These are phyloP conservation scores for Ceratobasidium sp. DNA, from an alignment of 1,284 basidiomycete species.

Conservation along the genomic window DNA sequence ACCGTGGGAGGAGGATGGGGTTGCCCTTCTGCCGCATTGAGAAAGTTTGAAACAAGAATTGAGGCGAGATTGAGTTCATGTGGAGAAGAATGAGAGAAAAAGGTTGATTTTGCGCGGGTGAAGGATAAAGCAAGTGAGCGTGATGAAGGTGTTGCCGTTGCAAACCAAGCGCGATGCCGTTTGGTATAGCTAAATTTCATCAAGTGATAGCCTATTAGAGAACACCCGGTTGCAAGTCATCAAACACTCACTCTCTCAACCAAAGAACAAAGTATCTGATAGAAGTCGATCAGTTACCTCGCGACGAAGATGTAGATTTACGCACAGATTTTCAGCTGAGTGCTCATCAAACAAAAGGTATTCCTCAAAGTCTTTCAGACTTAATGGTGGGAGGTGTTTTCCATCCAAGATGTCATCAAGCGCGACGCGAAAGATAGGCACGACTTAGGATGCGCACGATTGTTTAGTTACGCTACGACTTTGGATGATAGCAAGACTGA, in stretches of 20 bases:
- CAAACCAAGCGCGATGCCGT: constrained; percentile 42
- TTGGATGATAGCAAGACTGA: background rate
- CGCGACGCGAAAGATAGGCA: constrained; percentile 24
- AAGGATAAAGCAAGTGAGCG: constrained; percentile 44
- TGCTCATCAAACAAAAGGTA: constrained; percentile 48
- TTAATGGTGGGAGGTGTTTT: constrained; percentile 39
- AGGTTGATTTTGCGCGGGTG: constrained; percentile 47
- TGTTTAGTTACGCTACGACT: background rate
- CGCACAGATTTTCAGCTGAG: constrained; percentile 47
- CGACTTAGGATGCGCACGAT: constrained; percentile 45
- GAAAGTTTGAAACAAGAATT: constrained; percentile 31
- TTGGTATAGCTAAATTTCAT: constrained; percentile 41
- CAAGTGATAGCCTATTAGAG: no score
- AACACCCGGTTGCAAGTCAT: background rate
- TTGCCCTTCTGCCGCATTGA: constrained; percentile 28
- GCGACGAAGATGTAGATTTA: background rate
- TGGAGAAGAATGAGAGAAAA: constrained; percentile 36
- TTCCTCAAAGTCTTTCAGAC: constrained; percentile 46
- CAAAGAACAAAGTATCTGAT: constrained; percentile 49
- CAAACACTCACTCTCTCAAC: constrained; percentile 46
- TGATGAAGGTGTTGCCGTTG: constrained; percentile 8
- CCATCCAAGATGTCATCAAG: constrained; percentile 40
- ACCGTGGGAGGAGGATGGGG: constrained; percentile 33
- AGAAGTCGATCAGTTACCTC: background rate
- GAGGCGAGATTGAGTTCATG: constrained; percentile 43